phyloP scores from a whole-genome alignment of 2,329 filamentous ascomycete species.

The Calonectria montana region DNA sequence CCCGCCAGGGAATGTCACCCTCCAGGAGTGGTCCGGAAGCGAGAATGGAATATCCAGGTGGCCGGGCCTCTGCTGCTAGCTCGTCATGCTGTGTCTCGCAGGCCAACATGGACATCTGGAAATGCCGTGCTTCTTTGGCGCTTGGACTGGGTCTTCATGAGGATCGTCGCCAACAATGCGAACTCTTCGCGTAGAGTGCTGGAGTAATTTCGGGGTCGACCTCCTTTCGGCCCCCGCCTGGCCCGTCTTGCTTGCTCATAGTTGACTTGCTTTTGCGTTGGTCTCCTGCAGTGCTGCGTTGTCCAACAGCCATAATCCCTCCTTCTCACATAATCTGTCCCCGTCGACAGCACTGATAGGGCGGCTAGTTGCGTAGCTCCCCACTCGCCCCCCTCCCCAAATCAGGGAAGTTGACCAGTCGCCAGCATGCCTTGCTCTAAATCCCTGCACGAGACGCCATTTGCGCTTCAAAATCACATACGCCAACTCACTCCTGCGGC shows the following conservation, averaged over 20 bases:
- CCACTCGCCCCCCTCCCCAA: slow-evolving; percentile 50
- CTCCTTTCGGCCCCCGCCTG: slow-evolving; percentile 31
- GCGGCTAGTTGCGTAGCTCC: slow-evolving; percentile 48
- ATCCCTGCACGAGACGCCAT: slow-evolving; percentile 48
- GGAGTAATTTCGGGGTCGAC: slow-evolving; percentile 39
- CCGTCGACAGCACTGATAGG: slow-evolving; percentile 56
- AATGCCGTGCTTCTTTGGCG: slow-evolving; percentile 18
- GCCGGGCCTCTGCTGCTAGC: not conserved
- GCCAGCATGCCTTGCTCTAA: slow-evolving; percentile 41
- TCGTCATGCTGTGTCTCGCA: not conserved
- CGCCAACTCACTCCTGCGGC: slow-evolving; percentile 62
- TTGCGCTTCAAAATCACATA: slow-evolving; percentile 45
- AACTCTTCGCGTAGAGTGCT: slow-evolving; percentile 26
- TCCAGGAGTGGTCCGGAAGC: slow-evolving; percentile 9
- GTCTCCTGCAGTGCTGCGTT: slow-evolving; percentile 56
- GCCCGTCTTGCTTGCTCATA: slow-evolving; percentile 19
- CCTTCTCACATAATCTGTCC: slow-evolving; percentile 48
- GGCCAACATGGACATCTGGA: slow-evolving; percentile 22
- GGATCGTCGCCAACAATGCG: slow-evolving; percentile 37
- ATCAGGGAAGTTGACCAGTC: slow-evolving; percentile 55
- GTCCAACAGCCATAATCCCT: slow-evolving; percentile 58
- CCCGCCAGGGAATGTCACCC: slow-evolving; percentile 24
- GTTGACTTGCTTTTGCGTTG: slow-evolving; percentile 41
- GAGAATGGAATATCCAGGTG: not conserved
- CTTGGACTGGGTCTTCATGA: slow-evolving; percentile 33